These are phyloP conservation scores for Saksenaea vasiformis DNA, from an alignment of 371 early-diverging fungal genomes.

Conservation along the genomic window DNA sequence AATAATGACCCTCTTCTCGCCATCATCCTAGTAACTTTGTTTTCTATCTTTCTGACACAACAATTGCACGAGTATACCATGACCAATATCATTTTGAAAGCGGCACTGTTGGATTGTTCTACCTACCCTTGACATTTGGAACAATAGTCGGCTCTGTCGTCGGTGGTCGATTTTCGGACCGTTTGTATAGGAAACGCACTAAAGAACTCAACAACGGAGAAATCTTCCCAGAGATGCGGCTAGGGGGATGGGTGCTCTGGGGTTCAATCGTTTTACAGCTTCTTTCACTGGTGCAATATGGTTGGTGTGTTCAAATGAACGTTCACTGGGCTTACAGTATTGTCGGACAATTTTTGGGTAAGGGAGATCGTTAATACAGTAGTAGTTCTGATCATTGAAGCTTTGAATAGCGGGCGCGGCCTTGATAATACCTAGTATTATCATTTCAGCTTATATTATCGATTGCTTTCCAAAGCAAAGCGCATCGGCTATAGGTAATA, in stretches of 20 bases:
- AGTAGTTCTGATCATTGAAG: too few relatives aligned
- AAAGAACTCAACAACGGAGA: constrained; percentile 19
- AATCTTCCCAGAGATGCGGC: constrained; percentile 37
- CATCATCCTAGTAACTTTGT: constrained; percentile 20
- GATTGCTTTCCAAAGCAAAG: constrained; percentile 42
- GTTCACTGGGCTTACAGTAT: constrained; percentile 42
- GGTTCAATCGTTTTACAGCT: constrained; percentile 21
- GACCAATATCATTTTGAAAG: constrained; percentile 27
- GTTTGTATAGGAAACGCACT: constrained; percentile 20
- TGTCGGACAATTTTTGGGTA: constrained; percentile 41
- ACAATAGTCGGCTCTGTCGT: constrained; percentile 31
- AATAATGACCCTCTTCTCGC: background rate
- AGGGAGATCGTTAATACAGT: background rate
- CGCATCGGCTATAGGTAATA: constrained; percentile 47
- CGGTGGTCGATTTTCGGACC: constrained; percentile 43
- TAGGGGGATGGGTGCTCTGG: constrained; percentile 30
- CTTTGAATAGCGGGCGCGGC: constrained; percentile 30
- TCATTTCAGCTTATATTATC: constrained; percentile 42
- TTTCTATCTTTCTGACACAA: constrained; percentile 28
- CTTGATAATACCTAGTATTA: constrained; percentile 39
- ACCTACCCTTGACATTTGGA: constrained; percentile 27
- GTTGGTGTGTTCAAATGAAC: constrained; percentile 44
- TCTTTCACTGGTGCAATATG: constrained; percentile 31
- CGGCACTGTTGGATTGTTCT: constrained; percentile 28
- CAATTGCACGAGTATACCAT: constrained; percentile 24